A percentile compares a stretch with the other conserved stretches of the same genome.
Evolutionary conservation across 805 yeast species (phyloP).

Genomic region (Starmerella gropengiesseri): DNA sequence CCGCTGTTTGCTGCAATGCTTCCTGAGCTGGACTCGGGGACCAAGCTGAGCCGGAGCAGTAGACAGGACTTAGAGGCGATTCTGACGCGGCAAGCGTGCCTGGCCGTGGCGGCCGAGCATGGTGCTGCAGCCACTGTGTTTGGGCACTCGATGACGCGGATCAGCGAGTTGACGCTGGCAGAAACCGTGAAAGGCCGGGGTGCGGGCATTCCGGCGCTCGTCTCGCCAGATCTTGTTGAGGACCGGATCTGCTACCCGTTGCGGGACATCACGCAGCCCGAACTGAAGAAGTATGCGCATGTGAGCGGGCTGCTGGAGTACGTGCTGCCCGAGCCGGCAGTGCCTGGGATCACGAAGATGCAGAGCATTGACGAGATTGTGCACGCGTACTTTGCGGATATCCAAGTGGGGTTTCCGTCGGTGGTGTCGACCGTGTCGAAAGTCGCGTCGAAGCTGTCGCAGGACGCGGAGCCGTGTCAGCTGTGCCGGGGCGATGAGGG

Average conservation of each 20-base stretch:
- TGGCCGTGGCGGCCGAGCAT: conserved; percentile 37
- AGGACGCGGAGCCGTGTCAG: conserved; percentile 19
- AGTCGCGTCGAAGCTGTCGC: conserved; percentile 65
- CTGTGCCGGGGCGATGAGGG: conserved; percentile 15
- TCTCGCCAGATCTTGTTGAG: conserved; percentile 13
- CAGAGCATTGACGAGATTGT: conserved; percentile 77
- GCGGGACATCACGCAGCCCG: conserved; percentile 62
- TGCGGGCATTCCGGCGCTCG: conserved; percentile 41
- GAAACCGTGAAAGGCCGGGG: conserved; percentile 84
- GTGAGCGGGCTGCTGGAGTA: conserved; percentile 34
- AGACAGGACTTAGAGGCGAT: conserved; percentile 49
- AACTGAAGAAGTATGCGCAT: conserved; percentile 46
- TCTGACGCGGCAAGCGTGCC: conserved; percentile 39
- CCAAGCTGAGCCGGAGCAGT: conserved; percentile 39
- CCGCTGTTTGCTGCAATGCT: neutral
- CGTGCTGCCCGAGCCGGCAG: conserved; percentile 22
- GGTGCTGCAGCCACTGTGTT: conserved; percentile 44
- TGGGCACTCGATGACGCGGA: conserved; percentile 68
- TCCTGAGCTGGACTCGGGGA: neutral
- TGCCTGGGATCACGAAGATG: conserved; percentile 45
- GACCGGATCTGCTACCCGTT: conserved; percentile 45
- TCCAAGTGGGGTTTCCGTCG: conserved; percentile 74
- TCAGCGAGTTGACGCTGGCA: conserved; percentile 72
- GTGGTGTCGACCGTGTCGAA: conserved; percentile 86
- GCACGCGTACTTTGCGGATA: conserved; percentile 53